A percentile compares a stretch with the other conserved stretches of the same genome.
These are phyloP conservation scores for Xylaria cubensis DNA, from an alignment of 495 filamentous ascomycete genomes.

Conservation along the genomic window DNA sequence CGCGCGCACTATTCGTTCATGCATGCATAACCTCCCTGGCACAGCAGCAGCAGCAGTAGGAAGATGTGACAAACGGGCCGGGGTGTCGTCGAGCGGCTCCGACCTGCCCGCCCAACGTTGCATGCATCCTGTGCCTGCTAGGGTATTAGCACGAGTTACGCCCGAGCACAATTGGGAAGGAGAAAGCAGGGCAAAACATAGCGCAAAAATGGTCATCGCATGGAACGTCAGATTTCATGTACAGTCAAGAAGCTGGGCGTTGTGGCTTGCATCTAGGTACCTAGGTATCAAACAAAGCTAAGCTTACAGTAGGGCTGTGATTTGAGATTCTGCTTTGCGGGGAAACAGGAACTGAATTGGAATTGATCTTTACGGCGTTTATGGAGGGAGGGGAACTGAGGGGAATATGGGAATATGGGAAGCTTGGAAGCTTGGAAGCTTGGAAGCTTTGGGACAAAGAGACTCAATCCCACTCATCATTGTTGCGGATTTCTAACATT, in stretches of 20 bases:
- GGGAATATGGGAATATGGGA: background rate
- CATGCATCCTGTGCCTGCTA: background rate
- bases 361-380: slow-evolving; percentile 16
- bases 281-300: background rate
- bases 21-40: slow-evolving; percentile 13
- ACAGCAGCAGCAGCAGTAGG: background rate
- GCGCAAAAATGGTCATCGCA: background rate
- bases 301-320: background rate
- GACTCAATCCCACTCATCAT: background rate
- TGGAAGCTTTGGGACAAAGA: background rate
- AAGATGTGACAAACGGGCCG: background rate
- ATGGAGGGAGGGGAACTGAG: background rate
- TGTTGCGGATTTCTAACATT: background rate
- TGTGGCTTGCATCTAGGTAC: slow-evolving; percentile 20
- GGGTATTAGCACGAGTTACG: background rate
- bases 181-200: background rate
- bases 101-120: background rate
- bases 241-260: background rate
- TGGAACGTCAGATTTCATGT: background rate
- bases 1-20: background rate
- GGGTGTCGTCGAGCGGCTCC: background rate
- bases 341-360: background rate
- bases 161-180: slow-evolving; percentile 7
- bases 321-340: background rate
- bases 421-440: background rate